Percentiles rank a stretch among this genome's conserved stretches.
Conservation (phyloP, 345 rosid genomes). For the Fremontodendron californicum region DNA sequence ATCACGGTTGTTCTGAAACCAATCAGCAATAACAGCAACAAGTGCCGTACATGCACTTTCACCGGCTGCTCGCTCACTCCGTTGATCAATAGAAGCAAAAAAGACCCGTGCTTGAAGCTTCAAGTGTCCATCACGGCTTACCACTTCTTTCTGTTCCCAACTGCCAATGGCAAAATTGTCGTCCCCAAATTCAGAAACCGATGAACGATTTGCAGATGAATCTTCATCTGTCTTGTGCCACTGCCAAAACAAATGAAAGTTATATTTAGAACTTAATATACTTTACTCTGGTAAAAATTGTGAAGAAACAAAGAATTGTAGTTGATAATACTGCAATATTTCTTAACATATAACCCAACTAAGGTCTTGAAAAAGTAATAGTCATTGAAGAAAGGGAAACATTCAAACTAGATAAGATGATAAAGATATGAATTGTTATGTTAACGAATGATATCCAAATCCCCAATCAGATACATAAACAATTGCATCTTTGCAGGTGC, state of each 20-base stretch:
- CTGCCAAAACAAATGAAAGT: conserved; percentile 38
- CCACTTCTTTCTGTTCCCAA: conserved; percentile 79
- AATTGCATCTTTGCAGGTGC: background rate
- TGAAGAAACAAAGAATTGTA: background rate
- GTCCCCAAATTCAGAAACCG: conserved; percentile 85
- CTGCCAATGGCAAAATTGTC: conserved; percentile 84
- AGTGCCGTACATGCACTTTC: conserved; percentile 94
- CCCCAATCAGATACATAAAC: background rate
- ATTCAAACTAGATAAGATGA: background rate
- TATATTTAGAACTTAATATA: background rate
- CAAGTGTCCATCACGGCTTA: conserved; percentile 87
- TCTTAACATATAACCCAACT: background rate
- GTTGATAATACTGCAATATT: background rate
- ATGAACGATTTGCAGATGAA: conserved; percentile 52
- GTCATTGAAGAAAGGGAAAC: background rate
- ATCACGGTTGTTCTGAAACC: conserved; percentile 76
- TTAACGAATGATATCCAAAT: background rate
- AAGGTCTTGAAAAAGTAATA: background rate
- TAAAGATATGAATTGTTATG: background rate
- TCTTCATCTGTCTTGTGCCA: conserved; percentile 66
- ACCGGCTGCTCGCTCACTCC: conserved; percentile 89
- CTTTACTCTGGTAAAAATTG: background rate
- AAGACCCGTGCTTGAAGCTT: conserved; percentile 71
- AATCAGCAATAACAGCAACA: conserved; percentile 91
- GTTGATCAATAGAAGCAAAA: conserved; percentile 93